Base-by-base conservation (phyloP, 2,329 filamentous ascomycete genomes). In the Fusarium pilosicola region DNA sequence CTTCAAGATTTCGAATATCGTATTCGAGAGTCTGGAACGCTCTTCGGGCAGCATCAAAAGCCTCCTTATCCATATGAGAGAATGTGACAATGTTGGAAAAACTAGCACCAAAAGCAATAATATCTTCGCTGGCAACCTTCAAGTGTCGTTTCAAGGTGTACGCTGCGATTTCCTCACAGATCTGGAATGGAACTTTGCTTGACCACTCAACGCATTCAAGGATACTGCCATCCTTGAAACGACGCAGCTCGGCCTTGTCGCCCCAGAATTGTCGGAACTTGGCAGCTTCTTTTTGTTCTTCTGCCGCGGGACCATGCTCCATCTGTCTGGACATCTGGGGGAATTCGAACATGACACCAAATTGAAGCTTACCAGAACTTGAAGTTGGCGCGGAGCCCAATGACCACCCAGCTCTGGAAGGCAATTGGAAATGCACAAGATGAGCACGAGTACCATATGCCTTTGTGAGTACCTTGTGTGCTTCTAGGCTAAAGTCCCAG, bases 161-260 rank as follows among this genome's bases (percentile, higher is more conserved):
- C 8, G 87, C 85, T 52, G 95, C 84, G 66, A 98, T 96, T 74
- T 97, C 94, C 78, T 94, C 89, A 59, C 94, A 89, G 26, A 97
- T 90, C 12, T 91, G 89, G 6, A 87, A 85, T 4, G 90, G 85
- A 4, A 88, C 85, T 62, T 89, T 87, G 73, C 91, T 88, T 5
- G 87, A 87, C 96, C 96, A 99, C 26, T 97, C 92, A 36, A 98
- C 86, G 78, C 94, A 97, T 82, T 99, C 97, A 14, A 95, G 87
- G 74, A 99, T 98, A 76, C 92, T 96, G 28, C 96, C 96, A 78
- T 98, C 95, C 77, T 95, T 97, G 86, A 99, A 99, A 26, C 96
- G 93, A 73, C 96, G 90, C 51, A 99, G 87, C 81, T 99, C 96
- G 3, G 96, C 90, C 80, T 96, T 97, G 15, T 96, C 92, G 12